These are phyloP conservation scores for Cyberlindnera lachancei DNA, from an alignment of 805 yeast genomes.

Conservation along the genomic window DNA sequence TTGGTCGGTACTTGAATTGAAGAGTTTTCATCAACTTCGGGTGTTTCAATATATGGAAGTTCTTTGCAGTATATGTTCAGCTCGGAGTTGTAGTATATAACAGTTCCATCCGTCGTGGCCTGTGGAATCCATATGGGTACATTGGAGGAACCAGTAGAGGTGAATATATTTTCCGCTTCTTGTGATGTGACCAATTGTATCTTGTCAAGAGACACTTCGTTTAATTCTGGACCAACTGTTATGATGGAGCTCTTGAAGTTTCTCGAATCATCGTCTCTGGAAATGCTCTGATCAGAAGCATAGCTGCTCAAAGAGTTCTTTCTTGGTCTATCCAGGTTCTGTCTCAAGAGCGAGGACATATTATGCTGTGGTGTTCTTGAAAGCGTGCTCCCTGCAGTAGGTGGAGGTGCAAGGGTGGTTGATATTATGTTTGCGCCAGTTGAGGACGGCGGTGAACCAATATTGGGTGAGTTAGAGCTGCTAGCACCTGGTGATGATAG, in stretches of 20 bases:
- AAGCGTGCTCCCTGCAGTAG: neutral
- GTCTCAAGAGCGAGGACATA: conserved; percentile 17
- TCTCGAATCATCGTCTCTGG: conserved; percentile 1
- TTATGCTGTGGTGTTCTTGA: conserved; percentile 1
- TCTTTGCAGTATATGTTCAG: conserved; percentile 52
- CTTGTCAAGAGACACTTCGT: conserved; percentile 4
- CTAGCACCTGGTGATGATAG: neutral
- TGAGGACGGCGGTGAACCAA: too few relatives aligned
- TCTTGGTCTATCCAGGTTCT: conserved; percentile 25
- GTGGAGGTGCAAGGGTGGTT: neutral
- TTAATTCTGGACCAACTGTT: conserved; percentile 7
- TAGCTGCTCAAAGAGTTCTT: conserved; percentile 44
- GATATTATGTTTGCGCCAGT: too few relatives aligned
- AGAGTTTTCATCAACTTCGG: conserved; percentile 28
- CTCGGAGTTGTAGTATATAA: conserved; percentile 53
- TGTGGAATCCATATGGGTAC: conserved; percentile 57
- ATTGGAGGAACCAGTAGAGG: conserved; percentile 25
- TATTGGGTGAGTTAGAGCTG: too few relatives aligned
- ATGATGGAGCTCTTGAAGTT: neutral
- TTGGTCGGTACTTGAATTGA: conserved; percentile 16
- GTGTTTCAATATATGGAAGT: conserved; percentile 42
- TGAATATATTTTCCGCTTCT: conserved; percentile 31
- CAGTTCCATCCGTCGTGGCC: conserved; percentile 44
- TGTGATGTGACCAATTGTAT: conserved; percentile 26
- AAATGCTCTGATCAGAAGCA: conserved; percentile 24